Conservation (phyloP, 257 asterid genomes). For the Eustoma russellianum region DNA sequence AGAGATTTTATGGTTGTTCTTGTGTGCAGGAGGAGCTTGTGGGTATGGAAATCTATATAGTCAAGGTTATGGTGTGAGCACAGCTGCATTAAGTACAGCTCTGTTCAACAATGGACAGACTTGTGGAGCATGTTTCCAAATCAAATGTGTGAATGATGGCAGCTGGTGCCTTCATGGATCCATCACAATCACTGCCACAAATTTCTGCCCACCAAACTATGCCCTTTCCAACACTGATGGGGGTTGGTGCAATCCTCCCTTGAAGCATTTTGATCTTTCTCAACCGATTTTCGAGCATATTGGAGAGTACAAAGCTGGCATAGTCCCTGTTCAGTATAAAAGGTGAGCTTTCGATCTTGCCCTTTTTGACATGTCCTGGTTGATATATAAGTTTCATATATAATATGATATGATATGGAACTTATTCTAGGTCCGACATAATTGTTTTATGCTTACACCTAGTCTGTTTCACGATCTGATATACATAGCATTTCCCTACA, state of each 20-base stretch:
- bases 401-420: no score
- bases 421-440: no score
- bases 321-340: slow-evolving; percentile 47
- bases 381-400: no score
- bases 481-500: no score
- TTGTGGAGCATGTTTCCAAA: slow-evolving; percentile 53
- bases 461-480: no score
- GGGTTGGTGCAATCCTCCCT: slow-evolving; percentile 77
- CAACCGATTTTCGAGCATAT: slow-evolving; percentile 62
- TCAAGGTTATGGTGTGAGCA: slow-evolving; percentile 55
- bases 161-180: slow-evolving; percentile 50
- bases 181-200: slow-evolving; percentile 54
- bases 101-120: slow-evolving; percentile 34
- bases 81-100: slow-evolving; percentile 55
- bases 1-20: no score
- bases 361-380: no score
- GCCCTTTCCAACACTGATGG: slow-evolving; percentile 21
- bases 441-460: no score
- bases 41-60: slow-evolving; percentile 6
- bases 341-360: slow-evolving; percentile 22
- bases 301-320: slow-evolving; percentile 53
- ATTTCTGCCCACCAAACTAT: slow-evolving; percentile 40
- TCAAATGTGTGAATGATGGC: slow-evolving; percentile 32
- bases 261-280: slow-evolving; percentile 70
- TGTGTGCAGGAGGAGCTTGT: no score